Base-by-base conservation (phyloP, 148 eudicot species). In the Chenopodium berlandieri region DNA sequence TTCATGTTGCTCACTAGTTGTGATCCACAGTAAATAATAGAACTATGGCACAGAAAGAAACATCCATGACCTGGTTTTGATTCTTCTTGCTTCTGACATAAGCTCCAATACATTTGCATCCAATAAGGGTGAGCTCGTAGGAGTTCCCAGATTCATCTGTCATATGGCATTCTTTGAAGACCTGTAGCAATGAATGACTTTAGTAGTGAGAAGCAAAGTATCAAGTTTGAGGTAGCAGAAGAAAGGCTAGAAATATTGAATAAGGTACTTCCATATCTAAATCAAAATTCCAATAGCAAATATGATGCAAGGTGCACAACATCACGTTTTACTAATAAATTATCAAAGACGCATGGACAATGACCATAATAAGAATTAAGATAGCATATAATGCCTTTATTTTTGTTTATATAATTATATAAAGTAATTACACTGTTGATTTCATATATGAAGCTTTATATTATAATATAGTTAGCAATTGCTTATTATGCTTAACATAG, bases 101-200 rank as follows among this genome's bases (percentile, higher is more conserved):
- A 83, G 99, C 99, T 84, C 99, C 98, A 82, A 97, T 92, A 83
- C 99, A 97, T 85, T 97, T 97, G 89, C 91, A 94, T 76, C 97
- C 89, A 80, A 89, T 86, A 74, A 97, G 91, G 79, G 90, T 86
- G 66, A 97, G 97, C 86, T 97, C 99, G 85, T 78, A 97, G 64
- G 92, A 85, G 47, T 91, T 88, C 23, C 97, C 99, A 79, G 90
- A 86, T 70, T 44, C 89, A 87, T 92, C 91, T 77, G 78, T 75
- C 76, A 71, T 63, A 67, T 88, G 92, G 52, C 95, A 89, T 82
- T 92, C 99, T 87, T 94, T 97, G 62, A 97, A 97, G 71, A 89
- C 87, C 99, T 96, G 83, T 78, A 89, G 27, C 80, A 72, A 75
- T 75, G 68, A 17, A 73, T 65, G 22, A 76, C 17, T 58, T 58